Percentiles rank a stretch among this genome's conserved stretches.
These are phyloP conservation scores for Zalaria sp. DNA, from an alignment of 2,329 filamentous ascomycete genomes.

Conservation along the genomic window DNA sequence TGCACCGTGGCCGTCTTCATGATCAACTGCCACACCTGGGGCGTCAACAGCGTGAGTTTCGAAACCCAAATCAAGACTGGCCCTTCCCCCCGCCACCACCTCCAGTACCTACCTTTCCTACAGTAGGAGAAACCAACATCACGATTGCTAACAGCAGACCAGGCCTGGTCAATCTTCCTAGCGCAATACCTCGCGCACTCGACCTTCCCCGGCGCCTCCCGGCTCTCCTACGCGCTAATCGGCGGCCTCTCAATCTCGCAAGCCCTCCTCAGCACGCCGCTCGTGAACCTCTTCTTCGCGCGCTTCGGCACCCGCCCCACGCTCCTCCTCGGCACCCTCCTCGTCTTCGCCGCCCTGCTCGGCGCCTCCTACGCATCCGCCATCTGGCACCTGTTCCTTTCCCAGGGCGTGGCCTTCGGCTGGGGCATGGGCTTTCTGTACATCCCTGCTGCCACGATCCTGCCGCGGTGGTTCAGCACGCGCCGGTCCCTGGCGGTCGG, in stretches of 20 bases:
- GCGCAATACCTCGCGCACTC: conserved; percentile 54
- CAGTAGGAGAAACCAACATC: no score
- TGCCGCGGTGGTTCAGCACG: conserved; percentile 60
- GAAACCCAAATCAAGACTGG: not conserved
- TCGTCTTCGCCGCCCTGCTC: conserved; percentile 50
- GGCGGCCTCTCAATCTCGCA: conserved; percentile 52
- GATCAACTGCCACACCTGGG: conserved; percentile 32
- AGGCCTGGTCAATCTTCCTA: no score
- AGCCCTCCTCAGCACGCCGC: conserved; percentile 51
- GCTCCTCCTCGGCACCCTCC: conserved; percentile 47
- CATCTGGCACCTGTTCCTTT: conserved; percentile 61
- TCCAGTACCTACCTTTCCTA: no score
- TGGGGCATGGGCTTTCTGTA: conserved; percentile 62
- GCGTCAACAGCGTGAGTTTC: conserved; percentile 24
- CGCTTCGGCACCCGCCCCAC: conserved; percentile 47
- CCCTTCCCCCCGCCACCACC: conserved; percentile 26
- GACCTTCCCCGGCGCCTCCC: conserved; percentile 45
- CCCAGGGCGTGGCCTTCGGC: conserved; percentile 60
- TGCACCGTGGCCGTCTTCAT: conserved; percentile 27
- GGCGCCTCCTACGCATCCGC: conserved; percentile 52
- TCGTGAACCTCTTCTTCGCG: conserved; percentile 46
- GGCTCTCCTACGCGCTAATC: conserved; percentile 59
- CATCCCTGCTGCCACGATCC: conserved; percentile 48
- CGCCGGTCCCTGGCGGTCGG: conserved; percentile 55
- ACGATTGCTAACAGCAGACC: no score